Conservation (phyloP, 768 basidiomycete species). For the Lactarius psammicola region DNA sequence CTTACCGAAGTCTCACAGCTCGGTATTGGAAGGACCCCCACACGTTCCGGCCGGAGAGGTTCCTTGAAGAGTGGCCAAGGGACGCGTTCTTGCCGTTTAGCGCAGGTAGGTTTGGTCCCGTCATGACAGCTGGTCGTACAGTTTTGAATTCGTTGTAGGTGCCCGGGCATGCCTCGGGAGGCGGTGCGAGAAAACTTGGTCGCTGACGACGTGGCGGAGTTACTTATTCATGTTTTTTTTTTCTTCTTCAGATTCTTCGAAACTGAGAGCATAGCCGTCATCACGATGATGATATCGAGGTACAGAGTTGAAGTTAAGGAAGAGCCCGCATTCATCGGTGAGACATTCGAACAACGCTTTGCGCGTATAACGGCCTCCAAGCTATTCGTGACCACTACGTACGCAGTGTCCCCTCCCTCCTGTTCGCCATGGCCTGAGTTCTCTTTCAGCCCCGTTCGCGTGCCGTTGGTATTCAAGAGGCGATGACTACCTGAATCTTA, state of each 20-base stretch:
- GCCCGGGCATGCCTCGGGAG: conserved; percentile 30
- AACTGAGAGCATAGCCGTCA: conserved; percentile 46
- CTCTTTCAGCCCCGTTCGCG: conserved; percentile 18
- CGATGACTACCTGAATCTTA: background rate
- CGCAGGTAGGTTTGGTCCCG: conserved; percentile 15
- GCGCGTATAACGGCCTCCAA: conserved; percentile 22
- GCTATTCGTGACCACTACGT: conserved; percentile 12
- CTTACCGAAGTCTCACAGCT: conserved; percentile 36
- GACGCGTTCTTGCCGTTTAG: conserved; percentile 39
- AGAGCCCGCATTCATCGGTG: conserved; percentile 45
- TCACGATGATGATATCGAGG: conserved; percentile 45
- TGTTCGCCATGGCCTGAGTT: background rate
- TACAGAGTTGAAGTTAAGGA: conserved; percentile 51
- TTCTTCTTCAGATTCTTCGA: conserved; percentile 45
- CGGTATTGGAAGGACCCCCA: conserved; percentile 56
- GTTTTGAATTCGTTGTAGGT: conserved; percentile 2
- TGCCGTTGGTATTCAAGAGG: conserved; percentile 29
- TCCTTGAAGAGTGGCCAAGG: conserved; percentile 36
- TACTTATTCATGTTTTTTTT: background rate
- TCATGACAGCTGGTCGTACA: background rate
- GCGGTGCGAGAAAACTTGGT: conserved; percentile 14
- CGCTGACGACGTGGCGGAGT: no score
- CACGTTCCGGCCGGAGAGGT: conserved; percentile 42
- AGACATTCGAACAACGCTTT: conserved; percentile 46
- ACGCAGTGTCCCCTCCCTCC: background rate